These are phyloP conservation scores for Tausonia pullulans DNA, from an alignment of 1,284 basidiomycete species.

Conservation along the genomic window DNA sequence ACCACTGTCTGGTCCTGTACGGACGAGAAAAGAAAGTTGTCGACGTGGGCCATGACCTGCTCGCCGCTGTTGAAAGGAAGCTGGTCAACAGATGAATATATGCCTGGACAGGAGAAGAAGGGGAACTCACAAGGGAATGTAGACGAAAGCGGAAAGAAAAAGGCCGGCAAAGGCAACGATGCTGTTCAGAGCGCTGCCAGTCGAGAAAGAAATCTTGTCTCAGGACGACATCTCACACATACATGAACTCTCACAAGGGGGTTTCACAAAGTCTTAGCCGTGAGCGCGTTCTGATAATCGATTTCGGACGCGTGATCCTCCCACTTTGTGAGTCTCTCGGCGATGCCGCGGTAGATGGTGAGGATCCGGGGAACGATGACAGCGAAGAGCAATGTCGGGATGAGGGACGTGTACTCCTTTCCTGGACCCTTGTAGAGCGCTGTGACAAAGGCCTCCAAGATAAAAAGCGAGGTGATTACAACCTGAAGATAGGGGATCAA, in stretches of 20 bases:
- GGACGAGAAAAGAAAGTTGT: constrained; percentile 33
- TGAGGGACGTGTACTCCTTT: constrained; percentile 47
- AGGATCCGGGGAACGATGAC: constrained; percentile 73
- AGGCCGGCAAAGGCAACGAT: constrained; percentile 83
- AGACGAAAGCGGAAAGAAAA: constrained; percentile 74
- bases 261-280: constrained; percentile 69
- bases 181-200: constrained; percentile 51
- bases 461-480: constrained; percentile 66
- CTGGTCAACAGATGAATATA: background rate
- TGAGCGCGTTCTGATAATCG: constrained; percentile 64
- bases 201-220: constrained; percentile 15
- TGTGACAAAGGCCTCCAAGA: constrained; percentile 77
- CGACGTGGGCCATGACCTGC: constrained; percentile 54
- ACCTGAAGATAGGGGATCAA: background rate
- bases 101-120: constrained; percentile 17
- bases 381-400: constrained; percentile 75
- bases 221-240: background rate
- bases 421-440: constrained; percentile 78
- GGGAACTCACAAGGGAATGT: constrained; percentile 67
- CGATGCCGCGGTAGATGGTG: constrained; percentile 60
- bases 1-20: constrained; percentile 18
- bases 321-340: constrained; percentile 65
- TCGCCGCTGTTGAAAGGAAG: constrained; percentile 29
- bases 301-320: constrained; percentile 80
- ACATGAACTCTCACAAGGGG: background rate